Percentiles rank a stretch among this genome's conserved stretches.
These are phyloP conservation scores for Colletotrichum tropicale DNA, from an alignment of 2,329 filamentous ascomycete genomes.

Conservation along the genomic window DNA sequence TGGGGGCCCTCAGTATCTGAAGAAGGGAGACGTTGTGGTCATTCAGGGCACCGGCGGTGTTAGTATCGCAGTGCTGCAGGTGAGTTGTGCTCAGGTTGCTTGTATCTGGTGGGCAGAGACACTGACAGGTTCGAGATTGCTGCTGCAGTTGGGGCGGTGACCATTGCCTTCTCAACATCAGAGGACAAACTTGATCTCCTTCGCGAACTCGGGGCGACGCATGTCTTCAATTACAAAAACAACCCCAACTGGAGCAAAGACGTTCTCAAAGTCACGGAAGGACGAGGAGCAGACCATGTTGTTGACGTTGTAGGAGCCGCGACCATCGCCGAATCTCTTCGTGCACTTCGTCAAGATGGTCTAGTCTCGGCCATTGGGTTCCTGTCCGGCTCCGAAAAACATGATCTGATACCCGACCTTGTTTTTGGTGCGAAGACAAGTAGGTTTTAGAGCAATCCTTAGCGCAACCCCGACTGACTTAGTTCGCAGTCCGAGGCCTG, in stretches of 20 bases:
- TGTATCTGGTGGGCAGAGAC: neutral
- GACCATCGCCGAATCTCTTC: neutral
- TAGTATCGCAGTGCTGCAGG: slow-evolving; percentile 41
- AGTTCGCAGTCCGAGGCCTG: neutral
- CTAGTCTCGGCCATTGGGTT: neutral
- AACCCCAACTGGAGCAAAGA: slow-evolving; percentile 17
- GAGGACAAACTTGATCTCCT: slow-evolving; percentile 20
- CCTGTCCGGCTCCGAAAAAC: neutral
- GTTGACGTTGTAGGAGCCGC: neutral
- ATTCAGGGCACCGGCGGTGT: slow-evolving; percentile 48
- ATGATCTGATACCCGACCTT: neutral
- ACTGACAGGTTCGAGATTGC: slow-evolving; percentile 3
- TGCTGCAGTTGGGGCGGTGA: slow-evolving; percentile 2
- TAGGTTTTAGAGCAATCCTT: neutral
- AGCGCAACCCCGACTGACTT: neutral
- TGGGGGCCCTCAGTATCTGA: slow-evolving; percentile 27
- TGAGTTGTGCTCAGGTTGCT: slow-evolving; percentile 15
- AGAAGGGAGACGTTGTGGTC: slow-evolving; percentile 42
- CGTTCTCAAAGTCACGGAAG: slow-evolving; percentile 11
- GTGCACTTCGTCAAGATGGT: neutral
- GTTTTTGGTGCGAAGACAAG: neutral
- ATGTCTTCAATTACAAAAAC: slow-evolving; percentile 18
- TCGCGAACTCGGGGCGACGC: slow-evolving; percentile 15
- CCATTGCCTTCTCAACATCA: slow-evolving; percentile 21
- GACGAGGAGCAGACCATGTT: slow-evolving; percentile 14